Evolutionary conservation across 768 basidiomycete genomes (phyloP), one percentile per base, ranked within the genome.

Genomic region (Auriscalpium vulgare): DNA sequence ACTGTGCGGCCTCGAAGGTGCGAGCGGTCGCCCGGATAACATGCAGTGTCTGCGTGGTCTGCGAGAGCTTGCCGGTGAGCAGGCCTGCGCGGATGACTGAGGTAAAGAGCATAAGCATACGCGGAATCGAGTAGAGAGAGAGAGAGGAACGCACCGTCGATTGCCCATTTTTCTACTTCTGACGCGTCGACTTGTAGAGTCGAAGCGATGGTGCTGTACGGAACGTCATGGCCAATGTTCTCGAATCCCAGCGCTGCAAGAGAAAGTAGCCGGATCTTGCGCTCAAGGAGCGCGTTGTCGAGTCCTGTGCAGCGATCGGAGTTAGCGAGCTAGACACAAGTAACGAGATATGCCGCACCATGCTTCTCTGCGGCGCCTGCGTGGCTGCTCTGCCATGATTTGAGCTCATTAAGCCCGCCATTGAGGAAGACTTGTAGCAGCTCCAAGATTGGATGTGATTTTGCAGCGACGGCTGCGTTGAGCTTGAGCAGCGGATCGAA

Each of bases 121-220:
- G 35, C 36, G 36, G 6, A 45, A 37, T 4, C 45, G 47, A 57
- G 14, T 1, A 21, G 36, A 36, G 52, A 36, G 52, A 51, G 47
- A 51, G 17, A 8, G 53, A 54, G 47, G 35, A 11, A 60, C 75
- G 58, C 65, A 91, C 91, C 85, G 71, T 93, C 89, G 59, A 94
- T 93, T 43, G 84, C 83, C 89, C 90, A 93, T 64, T 80, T 84
- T 68, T 94, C 92, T 34, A 94, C 89, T 57, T 88, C 75, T 23
- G 78, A 72, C 19, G 69, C 58, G 23, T 83, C 78, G 8, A 91
- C 81, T 60, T 88, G 80, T 46, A 94, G 71, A 11, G 80, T 75
- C 34, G 81, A 74, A 1, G 85, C 84, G 38, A 95, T 81, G 63
- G 77, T 79, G 10, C 80, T 67, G 68, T 94, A 94, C 0, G 85